A percentile compares a stretch with the other conserved stretches of the same genome.
Evolutionary conservation across 805 yeast genomes (phyloP).

Genomic region (Cyberlindnera mrakii): DNA sequence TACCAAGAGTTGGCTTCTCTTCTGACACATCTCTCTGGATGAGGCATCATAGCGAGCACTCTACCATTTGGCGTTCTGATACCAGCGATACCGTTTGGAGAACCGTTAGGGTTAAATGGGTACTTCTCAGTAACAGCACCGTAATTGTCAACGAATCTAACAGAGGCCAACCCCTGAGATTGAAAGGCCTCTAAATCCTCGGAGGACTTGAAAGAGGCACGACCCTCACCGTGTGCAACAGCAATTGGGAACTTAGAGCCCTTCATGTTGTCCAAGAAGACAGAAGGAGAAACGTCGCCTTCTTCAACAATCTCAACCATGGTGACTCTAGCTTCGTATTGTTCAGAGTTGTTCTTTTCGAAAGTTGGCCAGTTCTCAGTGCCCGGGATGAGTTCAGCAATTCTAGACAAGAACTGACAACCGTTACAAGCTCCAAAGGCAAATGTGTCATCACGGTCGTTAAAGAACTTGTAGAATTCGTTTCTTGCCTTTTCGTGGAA

Average conservation of each 20-base stretch:
- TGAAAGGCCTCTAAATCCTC: constrained; percentile 44
- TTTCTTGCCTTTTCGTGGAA: constrained; percentile 71
- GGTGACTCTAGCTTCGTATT: constrained; percentile 91
- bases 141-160: constrained; percentile 86
- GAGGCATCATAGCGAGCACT: constrained; percentile 98
- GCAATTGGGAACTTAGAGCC: constrained; percentile 95
- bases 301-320: constrained; percentile 75
- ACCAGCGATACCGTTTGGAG: constrained; percentile 91
- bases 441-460: constrained; percentile 83
- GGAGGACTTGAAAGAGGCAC: constrained; percentile 60
- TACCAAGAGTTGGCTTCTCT: constrained; percentile 88
- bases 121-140: constrained; percentile 77
- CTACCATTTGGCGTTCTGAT: constrained; percentile 86
- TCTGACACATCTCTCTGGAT: constrained; percentile 92
- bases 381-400: constrained; percentile 86
- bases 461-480: constrained; percentile 78
- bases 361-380: constrained; percentile 94
- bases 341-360: constrained; percentile 87
- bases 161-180: constrained; percentile 49
- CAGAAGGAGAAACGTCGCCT: constrained; percentile 39
- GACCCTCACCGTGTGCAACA: constrained; percentile 98
- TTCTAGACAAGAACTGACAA: constrained; percentile 89
- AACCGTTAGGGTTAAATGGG: constrained; percentile 96
- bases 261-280: constrained; percentile 84
- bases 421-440: constrained; percentile 99